Evolutionary conservation across 805 yeast genomes (phyloP).

Genomic region (Cephaloascus albidus): DNA sequence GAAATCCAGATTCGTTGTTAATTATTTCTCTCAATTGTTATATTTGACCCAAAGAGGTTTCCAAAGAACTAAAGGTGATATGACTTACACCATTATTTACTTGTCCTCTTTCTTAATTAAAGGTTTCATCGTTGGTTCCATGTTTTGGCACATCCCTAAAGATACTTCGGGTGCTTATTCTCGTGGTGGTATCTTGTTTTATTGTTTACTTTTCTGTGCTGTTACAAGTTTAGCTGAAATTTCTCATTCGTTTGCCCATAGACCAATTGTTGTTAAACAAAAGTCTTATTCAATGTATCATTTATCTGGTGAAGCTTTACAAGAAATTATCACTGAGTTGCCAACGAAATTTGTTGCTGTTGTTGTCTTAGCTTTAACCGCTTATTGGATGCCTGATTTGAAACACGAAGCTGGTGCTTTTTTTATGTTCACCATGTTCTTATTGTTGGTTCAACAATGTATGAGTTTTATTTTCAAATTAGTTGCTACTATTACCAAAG

Average conservation of each 20-base stretch:
- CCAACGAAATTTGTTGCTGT: constrained; percentile 47
- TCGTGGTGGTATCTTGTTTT: constrained; percentile 57
- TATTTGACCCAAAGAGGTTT: constrained; percentile 45
- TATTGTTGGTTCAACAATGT: constrained; percentile 38
- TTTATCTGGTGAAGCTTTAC: constrained; percentile 67
- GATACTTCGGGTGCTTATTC: constrained; percentile 49
- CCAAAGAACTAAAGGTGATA: constrained; percentile 47
- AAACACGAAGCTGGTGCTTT: constrained; percentile 42
- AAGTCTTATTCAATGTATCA: constrained; percentile 62
- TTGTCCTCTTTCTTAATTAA: constrained; percentile 44
- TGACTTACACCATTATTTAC: constrained; percentile 41
- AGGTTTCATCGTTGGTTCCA: constrained; percentile 53
- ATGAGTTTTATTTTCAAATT: constrained; percentile 46
- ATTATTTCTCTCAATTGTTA: constrained; percentile 38
- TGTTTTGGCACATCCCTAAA: constrained; percentile 41
- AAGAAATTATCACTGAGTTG: constrained; percentile 49
- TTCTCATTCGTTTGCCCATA: constrained; percentile 38
- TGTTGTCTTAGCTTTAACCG: constrained; percentile 33
- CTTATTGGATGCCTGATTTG: constrained; percentile 50
- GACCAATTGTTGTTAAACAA: constrained; percentile 63
- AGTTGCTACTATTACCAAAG: constrained; percentile 40
- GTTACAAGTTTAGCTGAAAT: constrained; percentile 56
- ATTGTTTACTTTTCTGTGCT: constrained; percentile 50
- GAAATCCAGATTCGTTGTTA: constrained; percentile 31
- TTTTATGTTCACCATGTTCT: constrained; percentile 39